Evolutionary conservation across 169 alveolate species (phyloP).

Genomic region (Hepatocystis sp.): DNA sequence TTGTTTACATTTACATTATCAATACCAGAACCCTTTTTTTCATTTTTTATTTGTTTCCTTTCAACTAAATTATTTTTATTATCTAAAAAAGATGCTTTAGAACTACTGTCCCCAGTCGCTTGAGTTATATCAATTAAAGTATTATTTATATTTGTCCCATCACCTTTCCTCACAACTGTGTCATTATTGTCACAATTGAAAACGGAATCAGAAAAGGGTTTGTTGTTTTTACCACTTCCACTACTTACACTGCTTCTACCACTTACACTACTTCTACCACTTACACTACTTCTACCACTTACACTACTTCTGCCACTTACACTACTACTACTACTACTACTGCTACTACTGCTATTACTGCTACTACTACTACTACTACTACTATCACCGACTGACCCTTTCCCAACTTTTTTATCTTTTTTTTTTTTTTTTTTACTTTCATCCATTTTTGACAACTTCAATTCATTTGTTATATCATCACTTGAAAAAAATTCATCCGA

Average conservation of each 20-base stretch:
- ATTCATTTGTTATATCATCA: slow-evolving; percentile 8
- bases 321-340: background rate
- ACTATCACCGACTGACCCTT: too few species aligned
- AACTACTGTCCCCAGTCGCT: background rate
- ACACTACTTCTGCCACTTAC: background rate
- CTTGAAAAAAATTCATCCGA: slow-evolving; percentile 61
- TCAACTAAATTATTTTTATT: background rate
- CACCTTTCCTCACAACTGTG: too few species aligned
- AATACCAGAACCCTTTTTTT: too few species aligned
- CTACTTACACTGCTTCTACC: background rate
- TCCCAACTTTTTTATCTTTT: too few species aligned
- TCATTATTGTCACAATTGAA: too few species aligned
- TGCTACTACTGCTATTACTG: background rate
- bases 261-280: too few species aligned
- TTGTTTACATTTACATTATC: background rate
- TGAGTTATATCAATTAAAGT: too few species aligned
- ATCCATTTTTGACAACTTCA: background rate
- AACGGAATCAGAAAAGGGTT: background rate
- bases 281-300: background rate
- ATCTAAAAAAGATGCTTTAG: too few species aligned
- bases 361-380: too few species aligned
- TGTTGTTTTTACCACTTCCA: too few species aligned
- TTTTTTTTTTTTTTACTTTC: background rate
- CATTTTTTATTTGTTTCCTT: too few species aligned
- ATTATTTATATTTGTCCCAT: too few species aligned